A percentile compares a stretch with the other conserved stretches of the same genome.
Evolutionary conservation across 768 basidiomycete species (phyloP).

Genomic region (Heimioporus sp.): DNA sequence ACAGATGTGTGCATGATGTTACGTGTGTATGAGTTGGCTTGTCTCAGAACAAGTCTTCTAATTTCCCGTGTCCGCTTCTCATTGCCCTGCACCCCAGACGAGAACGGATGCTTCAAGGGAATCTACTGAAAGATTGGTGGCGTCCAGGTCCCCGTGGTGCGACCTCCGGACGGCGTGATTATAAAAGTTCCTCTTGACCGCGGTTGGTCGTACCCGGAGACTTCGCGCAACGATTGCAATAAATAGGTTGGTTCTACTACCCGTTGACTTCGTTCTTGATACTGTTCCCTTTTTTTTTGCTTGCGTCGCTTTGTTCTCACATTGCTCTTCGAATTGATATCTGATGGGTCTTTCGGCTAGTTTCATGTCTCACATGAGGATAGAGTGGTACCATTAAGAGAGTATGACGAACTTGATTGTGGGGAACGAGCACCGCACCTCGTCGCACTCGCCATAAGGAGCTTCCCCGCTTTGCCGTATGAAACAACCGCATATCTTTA

Average conservation of each 20-base stretch:
- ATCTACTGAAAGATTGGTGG: conserved; percentile 36
- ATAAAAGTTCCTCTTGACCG: conserved; percentile 31
- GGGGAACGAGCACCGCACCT: too few relatives aligned
- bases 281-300: neutral
- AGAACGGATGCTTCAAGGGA: conserved; percentile 30
- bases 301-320: too few relatives aligned
- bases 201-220: conserved; percentile 26
- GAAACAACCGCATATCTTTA: neutral
- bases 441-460: too few relatives aligned
- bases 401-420: too few relatives aligned
- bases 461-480: too few relatives aligned
- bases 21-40: neutral
- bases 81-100: conserved; percentile 28
- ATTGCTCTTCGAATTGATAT: too few relatives aligned
- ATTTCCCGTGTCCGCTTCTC: conserved; percentile 35
- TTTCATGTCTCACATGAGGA: too few relatives aligned
- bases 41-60: conserved; percentile 36
- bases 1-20: neutral
- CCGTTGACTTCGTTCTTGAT: neutral
- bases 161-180: conserved; percentile 30
- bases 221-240: conserved; percentile 17
- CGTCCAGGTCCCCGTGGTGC: conserved; percentile 37
- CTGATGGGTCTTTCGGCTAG: too few relatives aligned
- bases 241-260: neutral
- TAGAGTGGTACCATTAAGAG: too few relatives aligned